These are phyloP conservation scores for Teratosphaeria zuluensis DNA, from an alignment of 2,329 filamentous ascomycete genomes.

Conservation along the genomic window DNA sequence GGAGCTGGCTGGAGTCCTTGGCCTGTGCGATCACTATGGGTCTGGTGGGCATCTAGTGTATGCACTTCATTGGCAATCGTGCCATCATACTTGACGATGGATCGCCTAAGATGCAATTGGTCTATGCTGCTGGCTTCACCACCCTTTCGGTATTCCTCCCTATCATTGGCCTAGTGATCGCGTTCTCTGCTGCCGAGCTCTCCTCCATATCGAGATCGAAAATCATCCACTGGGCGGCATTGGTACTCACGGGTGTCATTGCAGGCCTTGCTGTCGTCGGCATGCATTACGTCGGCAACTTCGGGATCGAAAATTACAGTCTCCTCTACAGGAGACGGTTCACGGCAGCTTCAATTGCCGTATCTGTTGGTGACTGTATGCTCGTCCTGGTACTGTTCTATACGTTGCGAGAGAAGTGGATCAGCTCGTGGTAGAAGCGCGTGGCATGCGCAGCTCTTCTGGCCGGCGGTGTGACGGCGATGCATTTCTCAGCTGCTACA, in stretches of 20 bases:
- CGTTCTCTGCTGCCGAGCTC: constrained; percentile 58
- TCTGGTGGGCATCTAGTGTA: constrained; percentile 41
- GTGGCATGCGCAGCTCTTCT: constrained; percentile 56
- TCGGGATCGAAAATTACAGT: constrained; percentile 67
- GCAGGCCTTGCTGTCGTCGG: constrained; percentile 68
- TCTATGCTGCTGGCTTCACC: constrained; percentile 63
- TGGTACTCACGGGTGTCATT: constrained; percentile 53
- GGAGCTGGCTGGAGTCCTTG: constrained; percentile 31
- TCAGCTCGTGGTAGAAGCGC: constrained; percentile 68
- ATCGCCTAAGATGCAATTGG: constrained; percentile 54
- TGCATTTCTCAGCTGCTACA: constrained; percentile 75
- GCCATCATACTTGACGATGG: constrained; percentile 63
- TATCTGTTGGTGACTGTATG: constrained; percentile 63
- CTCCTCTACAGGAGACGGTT: constrained; percentile 51
- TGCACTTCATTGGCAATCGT: constrained; percentile 77
- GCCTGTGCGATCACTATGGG: constrained; percentile 36
- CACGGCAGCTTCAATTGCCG: constrained; percentile 59
- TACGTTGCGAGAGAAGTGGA: constrained; percentile 65
- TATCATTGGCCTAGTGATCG: constrained; percentile 60
- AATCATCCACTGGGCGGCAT: constrained; percentile 22
- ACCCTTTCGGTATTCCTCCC: constrained; percentile 72
- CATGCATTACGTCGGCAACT: constrained; percentile 85
- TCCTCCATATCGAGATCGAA: constrained; percentile 22
- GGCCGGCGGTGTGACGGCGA: constrained; percentile 66
- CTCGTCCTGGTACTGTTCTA: constrained; percentile 68